Evolutionary conservation across 306 rosid species (phyloP), one percentile per base, ranked within the genome.

Genomic region (Malus sieversii): DNA sequence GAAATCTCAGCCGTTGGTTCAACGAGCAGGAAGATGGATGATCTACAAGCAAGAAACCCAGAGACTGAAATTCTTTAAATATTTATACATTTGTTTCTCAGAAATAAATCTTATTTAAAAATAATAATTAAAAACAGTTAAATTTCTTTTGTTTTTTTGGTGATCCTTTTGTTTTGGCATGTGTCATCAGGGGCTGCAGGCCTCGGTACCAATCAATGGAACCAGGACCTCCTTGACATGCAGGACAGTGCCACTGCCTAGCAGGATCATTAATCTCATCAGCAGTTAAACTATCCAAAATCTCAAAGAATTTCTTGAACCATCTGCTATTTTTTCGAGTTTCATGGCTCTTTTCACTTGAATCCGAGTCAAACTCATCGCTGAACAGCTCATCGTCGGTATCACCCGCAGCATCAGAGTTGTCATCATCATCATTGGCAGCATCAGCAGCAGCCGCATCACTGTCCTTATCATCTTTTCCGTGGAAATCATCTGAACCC

Each of bases 221-320:
- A 72, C 98, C 98, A 40, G 98, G 98, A 40, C 98, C 97, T 51
- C 85, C 79, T 84, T 90, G 88, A 81, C 98, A 93, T 61, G 97
- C 95, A 12, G 97, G 89, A 71, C 97, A 93, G 68, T 93, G 98
- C 98, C 98, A 93, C 89, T 87, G 91, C 86, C 97, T 85, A 46
- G 78, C 90, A 13, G 91, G 90, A 20, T 92, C 89, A 74, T 70
- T 82, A 1, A 92, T 84, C 70, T 86, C 82, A 0, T 72, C 88
- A 10, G 82, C 66, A 13, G 90, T 76, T 78, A 93, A 75, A 55
- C 64, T 66, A 66, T 93, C 92, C 83, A 93, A 77, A 66, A 71
- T 80, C 68, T 72, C 86, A 62, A 93, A 90, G 77, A 89, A 89
- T 10, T 91, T 84, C 57, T 51, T 76, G 70, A 86, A 83, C 92